Conservation (phyloP, 1,139 yeast genomes). For the Candida sp. region DNA sequence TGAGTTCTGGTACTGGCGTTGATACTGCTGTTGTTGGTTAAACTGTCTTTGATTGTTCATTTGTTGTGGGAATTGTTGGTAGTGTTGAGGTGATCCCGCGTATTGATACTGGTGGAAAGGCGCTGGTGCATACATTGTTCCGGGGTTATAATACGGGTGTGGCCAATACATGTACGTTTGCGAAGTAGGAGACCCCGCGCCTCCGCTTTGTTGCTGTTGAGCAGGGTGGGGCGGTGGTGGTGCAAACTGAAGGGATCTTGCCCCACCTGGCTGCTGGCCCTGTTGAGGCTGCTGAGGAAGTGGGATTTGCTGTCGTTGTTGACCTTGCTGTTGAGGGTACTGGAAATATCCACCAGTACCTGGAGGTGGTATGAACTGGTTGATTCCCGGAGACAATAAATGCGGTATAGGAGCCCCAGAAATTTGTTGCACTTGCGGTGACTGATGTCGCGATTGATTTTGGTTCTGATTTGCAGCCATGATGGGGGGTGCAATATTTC, state of each 20-base stretch:
- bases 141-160: neutral
- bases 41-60: neutral
- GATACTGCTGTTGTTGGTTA: neutral
- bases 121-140: constrained; percentile 2
- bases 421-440: neutral
- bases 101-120: neutral
- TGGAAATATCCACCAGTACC: neutral
- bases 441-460: neutral
- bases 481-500: neutral
- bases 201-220: neutral
- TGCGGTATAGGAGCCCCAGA: neutral
- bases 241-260: neutral
- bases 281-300: neutral
- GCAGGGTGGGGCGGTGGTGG: constrained; percentile 3
- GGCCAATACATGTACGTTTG: constrained; percentile 1
- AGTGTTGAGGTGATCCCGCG: constrained; percentile 1
- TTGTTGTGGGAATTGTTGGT: neutral
- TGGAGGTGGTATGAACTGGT: neutral
- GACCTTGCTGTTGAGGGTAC: neutral
- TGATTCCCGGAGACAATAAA: neutral
- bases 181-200: neutral
- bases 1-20: neutral
- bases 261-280: neutral
- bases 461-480: neutral
- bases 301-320: neutral